These are phyloP conservation scores for Aspergillus steynii DNA, from an alignment of 495 filamentous ascomycete species.

Conservation along the genomic window DNA sequence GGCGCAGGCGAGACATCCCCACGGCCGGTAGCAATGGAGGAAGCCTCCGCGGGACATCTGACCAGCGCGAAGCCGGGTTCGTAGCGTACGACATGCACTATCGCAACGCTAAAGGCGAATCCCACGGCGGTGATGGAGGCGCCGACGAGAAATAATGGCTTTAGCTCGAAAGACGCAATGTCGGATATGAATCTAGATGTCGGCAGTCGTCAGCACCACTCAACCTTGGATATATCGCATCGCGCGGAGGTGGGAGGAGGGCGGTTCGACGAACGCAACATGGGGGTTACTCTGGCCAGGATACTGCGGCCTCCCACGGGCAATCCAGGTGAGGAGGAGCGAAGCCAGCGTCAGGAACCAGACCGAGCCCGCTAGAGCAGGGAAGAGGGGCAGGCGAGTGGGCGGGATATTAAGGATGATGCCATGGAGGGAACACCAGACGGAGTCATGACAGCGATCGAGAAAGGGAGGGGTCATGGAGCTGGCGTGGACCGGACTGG, in stretches of 20 bases:
- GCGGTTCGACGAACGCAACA: slow-evolving; percentile 15
- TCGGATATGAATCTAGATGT: slow-evolving; percentile 23
- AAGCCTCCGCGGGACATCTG: slow-evolving; percentile 4
- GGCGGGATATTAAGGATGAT: slow-evolving; percentile 25
- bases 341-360: slow-evolving; percentile 24
- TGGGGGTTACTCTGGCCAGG: slow-evolving; percentile 23
- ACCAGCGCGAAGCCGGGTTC: slow-evolving; percentile 25
- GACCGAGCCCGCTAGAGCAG: slow-evolving; percentile 19
- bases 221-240: no score
- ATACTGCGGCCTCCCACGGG: slow-evolving; percentile 21
- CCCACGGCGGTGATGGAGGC: slow-evolving; percentile 23
- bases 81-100: slow-evolving; percentile 25
- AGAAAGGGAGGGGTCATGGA: slow-evolving; percentile 15
- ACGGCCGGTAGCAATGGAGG: not conserved
- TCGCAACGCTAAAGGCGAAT: slow-evolving; percentile 23
- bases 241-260: not conserved
- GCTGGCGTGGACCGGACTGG: not conserved
- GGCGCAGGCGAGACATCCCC: not conserved
- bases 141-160: slow-evolving; percentile 25
- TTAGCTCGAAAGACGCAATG: slow-evolving; percentile 25
- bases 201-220: not conserved
- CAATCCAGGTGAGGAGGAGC: slow-evolving; percentile 22
- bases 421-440: slow-evolving; percentile 22
- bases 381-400: slow-evolving; percentile 20
- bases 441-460: slow-evolving; percentile 18